A percentile compares a stretch with the other conserved stretches of the same genome.
Evolutionary conservation across 2,329 filamentous ascomycete species (phyloP).

Genomic region (Colletotrichum sp.): DNA sequence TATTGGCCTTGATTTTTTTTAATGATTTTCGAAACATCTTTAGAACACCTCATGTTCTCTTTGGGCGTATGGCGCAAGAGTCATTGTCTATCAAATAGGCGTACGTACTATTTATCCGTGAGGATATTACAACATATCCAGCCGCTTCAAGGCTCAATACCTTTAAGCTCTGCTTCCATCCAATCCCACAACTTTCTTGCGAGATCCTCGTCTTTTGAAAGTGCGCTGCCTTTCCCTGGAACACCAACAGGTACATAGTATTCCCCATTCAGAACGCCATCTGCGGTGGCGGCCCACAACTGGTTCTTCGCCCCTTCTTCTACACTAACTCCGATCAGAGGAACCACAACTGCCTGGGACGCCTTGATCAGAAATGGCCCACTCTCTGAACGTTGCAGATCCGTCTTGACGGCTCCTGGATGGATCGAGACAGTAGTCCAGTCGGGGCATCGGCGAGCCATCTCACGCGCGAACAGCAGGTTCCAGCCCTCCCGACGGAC

Average conservation of each 20-base stretch:
- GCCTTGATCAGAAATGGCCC: not conserved
- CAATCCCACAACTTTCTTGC: constrained; percentile 38
- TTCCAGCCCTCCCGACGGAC: constrained; percentile 32
- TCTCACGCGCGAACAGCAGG: constrained; percentile 48
- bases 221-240: constrained; percentile 20
- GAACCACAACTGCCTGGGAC: not conserved
- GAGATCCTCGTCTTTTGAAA: constrained; percentile 27
- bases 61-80: not conserved
- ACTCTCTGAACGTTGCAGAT: not conserved
- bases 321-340: not conserved
- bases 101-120: fast-evolving
- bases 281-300: constrained; percentile 33
- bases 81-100: not conserved
- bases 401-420: constrained; percentile 45
- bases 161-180: constrained; percentile 33
- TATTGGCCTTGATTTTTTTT: not conserved
- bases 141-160: not conserved
- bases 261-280: constrained; percentile 28
- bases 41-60: not conserved
- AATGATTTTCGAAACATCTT: not conserved
- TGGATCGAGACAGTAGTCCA: constrained; percentile 52
- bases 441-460: constrained; percentile 46
- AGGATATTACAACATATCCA: not conserved
- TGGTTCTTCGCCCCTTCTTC: constrained; percentile 33
- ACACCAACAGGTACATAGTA: constrained; percentile 37